phyloP scores from a whole-genome alignment of 495 filamentous ascomycete species.

The Aspergillus mulundensis region DNA sequence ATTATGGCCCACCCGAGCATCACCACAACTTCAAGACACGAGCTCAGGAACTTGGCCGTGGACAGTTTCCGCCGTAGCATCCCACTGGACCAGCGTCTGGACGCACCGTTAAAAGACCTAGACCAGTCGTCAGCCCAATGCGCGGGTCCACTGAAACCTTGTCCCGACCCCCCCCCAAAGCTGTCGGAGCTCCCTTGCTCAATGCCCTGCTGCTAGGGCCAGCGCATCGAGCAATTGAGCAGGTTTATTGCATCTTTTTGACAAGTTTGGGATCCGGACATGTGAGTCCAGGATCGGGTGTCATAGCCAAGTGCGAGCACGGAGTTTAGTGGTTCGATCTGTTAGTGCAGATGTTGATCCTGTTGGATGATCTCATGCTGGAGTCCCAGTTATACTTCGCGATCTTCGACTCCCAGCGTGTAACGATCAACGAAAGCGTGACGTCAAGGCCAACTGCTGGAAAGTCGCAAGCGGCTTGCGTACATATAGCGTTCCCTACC shows the following conservation, averaged over 20 bases:
- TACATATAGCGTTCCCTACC: neutral
- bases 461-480: neutral
- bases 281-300: neutral
- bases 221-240: neutral
- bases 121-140: neutral
- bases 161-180: neutral
- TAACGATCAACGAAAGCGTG: conserved; percentile 19
- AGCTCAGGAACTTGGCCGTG: neutral
- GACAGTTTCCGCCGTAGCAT: neutral
- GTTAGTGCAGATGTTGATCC: neutral
- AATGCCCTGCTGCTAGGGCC: neutral
- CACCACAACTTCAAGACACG: too few species aligned
- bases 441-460: conserved; percentile 18
- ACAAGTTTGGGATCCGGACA: neutral
- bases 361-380: conserved; percentile 9
- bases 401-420: neutral
- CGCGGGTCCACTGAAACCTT: neutral
- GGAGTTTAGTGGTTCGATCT: neutral
- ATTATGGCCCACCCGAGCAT: neutral
- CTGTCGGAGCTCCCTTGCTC: neutral
- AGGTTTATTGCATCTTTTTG: neutral
- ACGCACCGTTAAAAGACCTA: neutral
- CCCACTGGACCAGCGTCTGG: neutral
- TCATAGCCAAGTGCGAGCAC: neutral
- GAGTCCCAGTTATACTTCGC: neutral